Percentiles rank a stretch among this genome's conserved stretches.
Evolutionary conservation across 306 rosid species (phyloP).

Genomic region (Glycyrrhiza uralensis): DNA sequence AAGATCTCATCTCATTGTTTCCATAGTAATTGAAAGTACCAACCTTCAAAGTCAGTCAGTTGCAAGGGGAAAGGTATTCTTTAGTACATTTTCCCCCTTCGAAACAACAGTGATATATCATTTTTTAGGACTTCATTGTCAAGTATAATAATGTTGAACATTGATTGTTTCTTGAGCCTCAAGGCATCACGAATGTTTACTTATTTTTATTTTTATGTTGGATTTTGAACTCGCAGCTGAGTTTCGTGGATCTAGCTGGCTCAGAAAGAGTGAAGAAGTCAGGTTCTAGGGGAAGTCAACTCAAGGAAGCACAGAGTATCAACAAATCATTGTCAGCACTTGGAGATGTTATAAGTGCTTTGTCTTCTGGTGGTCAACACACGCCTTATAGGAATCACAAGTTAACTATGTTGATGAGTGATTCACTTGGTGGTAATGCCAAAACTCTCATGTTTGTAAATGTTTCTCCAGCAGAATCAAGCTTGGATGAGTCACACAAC

Average conservation of each 20-base stretch:
- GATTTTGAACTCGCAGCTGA: constrained; percentile 54
- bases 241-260: constrained; percentile 99
- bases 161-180: constrained; percentile 7
- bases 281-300: constrained; percentile 79
- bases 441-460: constrained; percentile 97
- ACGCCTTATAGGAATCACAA: constrained; percentile 93
- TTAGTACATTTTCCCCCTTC: background rate
- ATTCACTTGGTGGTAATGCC: constrained; percentile 95
- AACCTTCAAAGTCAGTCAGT: constrained; percentile 89
- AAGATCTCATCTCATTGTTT: constrained; percentile 87
- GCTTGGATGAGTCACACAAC: constrained; percentile 87
- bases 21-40: constrained; percentile 86
- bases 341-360: constrained; percentile 84
- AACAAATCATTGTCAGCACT: constrained; percentile 96
- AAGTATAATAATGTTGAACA: background rate
- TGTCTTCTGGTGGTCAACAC: constrained; percentile 80
- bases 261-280: constrained; percentile 96
- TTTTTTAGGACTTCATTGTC: background rate
- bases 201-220: constrained; percentile 3
- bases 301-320: constrained; percentile 97
- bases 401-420: constrained; percentile 96
- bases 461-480: constrained; percentile 84
- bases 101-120: background rate
- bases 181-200: background rate
- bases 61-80: constrained; percentile 84